These are phyloP conservation scores for Rhodotorula sp. DNA, from an alignment of 1,284 basidiomycete species.

Conservation along the genomic window DNA sequence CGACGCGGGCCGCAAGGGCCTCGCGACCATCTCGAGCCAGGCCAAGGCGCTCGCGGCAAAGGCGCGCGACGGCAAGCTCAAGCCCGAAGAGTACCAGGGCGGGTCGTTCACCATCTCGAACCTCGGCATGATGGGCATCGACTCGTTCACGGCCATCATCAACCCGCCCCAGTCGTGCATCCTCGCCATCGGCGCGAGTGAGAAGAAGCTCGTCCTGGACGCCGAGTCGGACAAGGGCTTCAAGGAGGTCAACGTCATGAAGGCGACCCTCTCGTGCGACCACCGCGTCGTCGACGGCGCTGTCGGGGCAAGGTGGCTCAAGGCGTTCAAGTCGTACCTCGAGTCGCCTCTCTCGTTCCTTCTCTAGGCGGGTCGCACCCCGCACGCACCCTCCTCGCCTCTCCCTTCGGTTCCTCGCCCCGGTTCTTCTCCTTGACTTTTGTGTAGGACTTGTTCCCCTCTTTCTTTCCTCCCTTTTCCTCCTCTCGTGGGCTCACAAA, in stretches of 20 bases:
- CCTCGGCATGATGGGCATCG: conserved; percentile 94
- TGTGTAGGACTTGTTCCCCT: no score
- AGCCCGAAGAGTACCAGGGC: conserved; percentile 96
- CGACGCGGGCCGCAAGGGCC: conserved; percentile 86
- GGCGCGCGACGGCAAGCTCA: conserved; percentile 93
- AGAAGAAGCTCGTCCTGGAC: conserved; percentile 81
- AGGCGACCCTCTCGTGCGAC: conserved; percentile 92
- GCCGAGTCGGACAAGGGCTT: conserved; percentile 88
- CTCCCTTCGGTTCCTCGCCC: no score
- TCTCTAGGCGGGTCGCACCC: conserved; percentile 57
- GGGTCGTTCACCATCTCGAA: conserved; percentile 99
- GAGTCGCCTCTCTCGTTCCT: conserved; percentile 93
- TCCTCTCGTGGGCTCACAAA: no score
- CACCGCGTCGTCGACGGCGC: conserved; percentile 92
- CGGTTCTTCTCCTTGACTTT: no score
- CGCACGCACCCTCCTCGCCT: no score
- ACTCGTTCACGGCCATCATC: conserved; percentile 96
- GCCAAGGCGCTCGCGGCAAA: conserved; percentile 90
- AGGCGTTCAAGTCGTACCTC: conserved; percentile 93
- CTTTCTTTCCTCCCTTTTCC: no score
- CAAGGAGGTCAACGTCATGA: conserved; percentile 90
- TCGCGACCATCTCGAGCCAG: conserved; percentile 87
- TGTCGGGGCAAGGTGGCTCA: conserved; percentile 83
- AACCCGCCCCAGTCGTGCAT: conserved; percentile 98
- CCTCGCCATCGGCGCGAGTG: conserved; percentile 89